Conservation (phyloP, 2,329 filamentous ascomycete genomes). For the Colletotrichum liriopes region DNA sequence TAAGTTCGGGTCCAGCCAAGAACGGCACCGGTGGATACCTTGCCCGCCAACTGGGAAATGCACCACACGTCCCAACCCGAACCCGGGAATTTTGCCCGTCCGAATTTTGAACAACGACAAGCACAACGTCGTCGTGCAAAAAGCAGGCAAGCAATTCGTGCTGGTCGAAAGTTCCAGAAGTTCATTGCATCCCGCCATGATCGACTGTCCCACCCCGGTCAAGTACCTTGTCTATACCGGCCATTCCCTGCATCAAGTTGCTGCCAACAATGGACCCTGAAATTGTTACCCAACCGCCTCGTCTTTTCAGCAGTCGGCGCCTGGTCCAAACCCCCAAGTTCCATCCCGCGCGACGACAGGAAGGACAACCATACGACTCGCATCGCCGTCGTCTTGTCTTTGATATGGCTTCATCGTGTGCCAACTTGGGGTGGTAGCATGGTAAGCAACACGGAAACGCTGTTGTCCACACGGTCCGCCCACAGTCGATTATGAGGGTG, state of each 20-base stretch:
- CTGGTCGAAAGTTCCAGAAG: conserved; percentile 31
- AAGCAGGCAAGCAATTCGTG: not conserved
- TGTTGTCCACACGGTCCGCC: not conserved
- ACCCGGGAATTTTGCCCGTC: not conserved
- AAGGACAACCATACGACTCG: not conserved
- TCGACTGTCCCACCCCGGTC: conserved; percentile 11
- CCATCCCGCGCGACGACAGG: not conserved
- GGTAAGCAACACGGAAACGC: conserved; percentile 7
- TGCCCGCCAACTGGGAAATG: not conserved
- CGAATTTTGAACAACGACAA: not conserved
- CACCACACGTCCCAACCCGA: not conserved
- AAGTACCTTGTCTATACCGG: conserved; percentile 3
- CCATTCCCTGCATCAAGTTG: conserved; percentile 21
- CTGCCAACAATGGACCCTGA: conserved; percentile 33
- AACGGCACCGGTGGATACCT: not conserved
- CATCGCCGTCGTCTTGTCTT: not conserved
- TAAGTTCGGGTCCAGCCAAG: not conserved
- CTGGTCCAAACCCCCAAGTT: not conserved
- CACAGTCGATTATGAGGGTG: conserved; percentile 1
- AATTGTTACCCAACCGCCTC: conserved; percentile 14
- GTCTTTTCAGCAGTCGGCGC: conserved; percentile 1
- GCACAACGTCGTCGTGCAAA: not conserved
- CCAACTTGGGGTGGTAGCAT: not conserved
- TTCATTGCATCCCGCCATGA: conserved; percentile 1
- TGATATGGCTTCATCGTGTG: not conserved